Percentiles rank a stretch among this genome's conserved stretches.
phyloP scores from a whole-genome alignment of 768 basidiomycete species.

The Hydnomerulius pinastri region DNA sequence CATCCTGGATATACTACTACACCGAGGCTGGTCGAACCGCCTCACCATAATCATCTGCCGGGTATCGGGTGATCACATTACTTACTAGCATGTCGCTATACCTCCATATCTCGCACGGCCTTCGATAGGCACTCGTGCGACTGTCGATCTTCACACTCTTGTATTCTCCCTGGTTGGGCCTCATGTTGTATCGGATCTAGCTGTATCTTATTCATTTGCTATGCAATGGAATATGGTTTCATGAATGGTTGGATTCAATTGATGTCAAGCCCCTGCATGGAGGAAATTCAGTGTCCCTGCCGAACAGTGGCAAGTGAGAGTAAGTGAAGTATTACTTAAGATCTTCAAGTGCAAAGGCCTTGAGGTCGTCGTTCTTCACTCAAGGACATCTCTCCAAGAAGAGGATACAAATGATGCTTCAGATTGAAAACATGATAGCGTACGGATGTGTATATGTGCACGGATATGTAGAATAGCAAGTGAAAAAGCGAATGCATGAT shows the following conservation, averaged over 20 bases:
- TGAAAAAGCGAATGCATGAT: background rate
- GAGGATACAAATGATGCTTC: background rate
- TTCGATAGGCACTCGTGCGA: too few species aligned
- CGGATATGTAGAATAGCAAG: background rate
- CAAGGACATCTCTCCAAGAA: too few species aligned
- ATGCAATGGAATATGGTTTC: background rate
- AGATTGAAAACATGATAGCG: background rate
- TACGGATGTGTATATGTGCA: too few species aligned
- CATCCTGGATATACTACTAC: constrained; percentile 10
- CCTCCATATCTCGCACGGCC: too few species aligned
- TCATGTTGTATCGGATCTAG: constrained; percentile 3
- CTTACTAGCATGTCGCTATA: too few species aligned
- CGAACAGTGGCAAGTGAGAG: too few species aligned
- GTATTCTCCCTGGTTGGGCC: background rate
- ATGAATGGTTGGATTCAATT: too few species aligned
- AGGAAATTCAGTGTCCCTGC: too few species aligned
- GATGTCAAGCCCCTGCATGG: too few species aligned
- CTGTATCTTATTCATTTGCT: constrained; percentile 6
- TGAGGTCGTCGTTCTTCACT: too few species aligned
- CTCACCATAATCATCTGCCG: constrained; percentile 11
- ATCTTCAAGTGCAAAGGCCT: too few species aligned
- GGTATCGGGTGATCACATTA: constrained; percentile 18
- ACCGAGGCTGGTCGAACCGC: background rate
- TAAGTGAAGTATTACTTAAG: too few species aligned
- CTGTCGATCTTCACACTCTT: background rate